Percentiles rank a stretch among this genome's conserved stretches.
Conservation (phyloP, 2,329 filamentous ascomycete genomes). For the Cladosporium colombiae region DNA sequence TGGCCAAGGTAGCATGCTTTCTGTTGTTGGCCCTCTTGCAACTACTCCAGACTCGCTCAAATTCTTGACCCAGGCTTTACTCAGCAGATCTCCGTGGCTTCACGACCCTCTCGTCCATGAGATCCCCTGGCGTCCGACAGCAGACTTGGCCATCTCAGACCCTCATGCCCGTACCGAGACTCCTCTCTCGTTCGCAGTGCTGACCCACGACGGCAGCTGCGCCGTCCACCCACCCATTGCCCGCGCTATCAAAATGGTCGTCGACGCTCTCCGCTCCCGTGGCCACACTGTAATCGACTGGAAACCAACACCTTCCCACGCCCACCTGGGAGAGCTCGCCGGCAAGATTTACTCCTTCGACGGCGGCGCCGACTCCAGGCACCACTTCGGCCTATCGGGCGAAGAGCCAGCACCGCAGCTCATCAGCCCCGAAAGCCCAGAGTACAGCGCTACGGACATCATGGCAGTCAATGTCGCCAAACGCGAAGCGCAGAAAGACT, state of each 20-base stretch:
- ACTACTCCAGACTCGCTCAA: slow-evolving; percentile 57
- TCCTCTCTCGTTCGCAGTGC: slow-evolving; percentile 56
- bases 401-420: slow-evolving; percentile 54
- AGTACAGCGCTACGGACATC: slow-evolving; percentile 47
- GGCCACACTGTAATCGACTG: slow-evolving; percentile 63
- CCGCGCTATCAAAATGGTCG: slow-evolving; percentile 55
- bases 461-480: slow-evolving; percentile 55
- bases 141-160: slow-evolving; percentile 41
- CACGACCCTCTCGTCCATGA: slow-evolving; percentile 66
- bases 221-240: slow-evolving; percentile 59
- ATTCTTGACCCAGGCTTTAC: slow-evolving; percentile 57
- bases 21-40: slow-evolving; percentile 64
- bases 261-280: slow-evolving; percentile 50
- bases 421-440: slow-evolving; percentile 38
- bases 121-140: slow-evolving; percentile 63
- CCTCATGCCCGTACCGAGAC: slow-evolving; percentile 28
- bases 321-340: slow-evolving; percentile 38
- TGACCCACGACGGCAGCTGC: slow-evolving; percentile 54
- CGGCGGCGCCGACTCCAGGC: slow-evolving; percentile 53
- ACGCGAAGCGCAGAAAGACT: slow-evolving; percentile 57
- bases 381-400: slow-evolving; percentile 55
- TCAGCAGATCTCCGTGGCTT: slow-evolving; percentile 64
- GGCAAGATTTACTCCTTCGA: slow-evolving; percentile 48
- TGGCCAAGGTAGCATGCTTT: slow-evolving; percentile 64
- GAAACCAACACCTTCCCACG: slow-evolving; percentile 55